Evolutionary conservation across 2,329 filamentous ascomycete genomes (phyloP).

Genomic region (Colletotrichum noveboracense): DNA sequence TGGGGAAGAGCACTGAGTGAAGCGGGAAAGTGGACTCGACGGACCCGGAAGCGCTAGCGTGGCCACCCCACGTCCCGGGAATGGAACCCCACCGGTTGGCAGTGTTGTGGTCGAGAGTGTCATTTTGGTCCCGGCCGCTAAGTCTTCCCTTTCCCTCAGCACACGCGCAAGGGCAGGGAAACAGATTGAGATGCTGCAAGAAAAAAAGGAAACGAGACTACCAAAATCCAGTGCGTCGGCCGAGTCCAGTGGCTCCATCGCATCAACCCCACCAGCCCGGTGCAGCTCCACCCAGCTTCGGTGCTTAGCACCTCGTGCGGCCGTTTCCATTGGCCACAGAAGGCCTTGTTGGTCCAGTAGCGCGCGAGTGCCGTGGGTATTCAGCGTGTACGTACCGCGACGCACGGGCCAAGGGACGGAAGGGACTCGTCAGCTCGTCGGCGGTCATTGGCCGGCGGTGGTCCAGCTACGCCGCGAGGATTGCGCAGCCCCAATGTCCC

Average conservation of each 20-base stretch:
- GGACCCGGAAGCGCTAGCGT: neutral
- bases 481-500: constrained; percentile 14
- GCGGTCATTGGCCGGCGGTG: constrained; percentile 30
- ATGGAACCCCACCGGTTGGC: neutral
- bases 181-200: neutral
- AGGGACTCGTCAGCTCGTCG: constrained; percentile 39
- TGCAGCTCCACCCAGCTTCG: neutral
- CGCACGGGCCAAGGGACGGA: constrained; percentile 11
- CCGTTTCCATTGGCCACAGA: neutral
- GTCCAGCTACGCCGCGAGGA: neutral
- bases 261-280: neutral
- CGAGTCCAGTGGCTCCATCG: neutral
- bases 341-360: neutral
- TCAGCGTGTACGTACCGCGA: neutral
- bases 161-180: neutral
- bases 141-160: neutral
- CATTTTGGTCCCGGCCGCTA: neutral
- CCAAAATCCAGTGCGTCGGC: neutral
- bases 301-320: neutral
- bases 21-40: neutral
- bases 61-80: neutral
- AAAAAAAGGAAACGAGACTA: neutral
- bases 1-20: neutral
- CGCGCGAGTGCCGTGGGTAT: neutral
- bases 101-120: neutral